Base-by-base conservation (phyloP, 2,329 filamentous ascomycete genomes). In the Zarea fungicola region DNA sequence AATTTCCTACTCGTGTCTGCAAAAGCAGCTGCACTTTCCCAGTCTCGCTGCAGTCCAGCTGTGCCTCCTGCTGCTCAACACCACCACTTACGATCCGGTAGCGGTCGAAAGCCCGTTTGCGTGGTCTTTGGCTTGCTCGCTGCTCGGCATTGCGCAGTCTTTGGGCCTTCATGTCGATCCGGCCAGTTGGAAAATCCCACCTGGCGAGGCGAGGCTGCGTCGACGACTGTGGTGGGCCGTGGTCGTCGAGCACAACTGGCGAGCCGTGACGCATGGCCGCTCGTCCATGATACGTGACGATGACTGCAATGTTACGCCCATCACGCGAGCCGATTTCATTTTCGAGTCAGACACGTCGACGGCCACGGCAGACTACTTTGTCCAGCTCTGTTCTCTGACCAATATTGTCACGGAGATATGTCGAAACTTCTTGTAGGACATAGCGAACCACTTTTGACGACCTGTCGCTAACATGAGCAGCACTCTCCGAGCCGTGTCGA, bases 1-100 rank as follows among this genome's bases (percentile, higher is more conserved):
- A 25, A 53, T 58, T 29, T 45, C 55, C 0, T 54, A 55, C 19
- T 52, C 48, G 6, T 54, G 50, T n/a, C 36, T 57, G 7, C 55
- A 57, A 26, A 54, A 48, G 22, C 52, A 55, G 26, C 18, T 56
- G n/a, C 55, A 56, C 10, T 56, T 57, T 16, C 55, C 55, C 1
- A 36, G 40, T 2, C 42, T 55, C 1, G 51, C 51, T 2, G 54
- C 53, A 1, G 47, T 57, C 6, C 55, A 57, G 26, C 52, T 49
- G 2, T 54, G 39, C 23, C 35, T 55, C 5, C 37, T 56, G 6
- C 48, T 56, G 5, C 47, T 55, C 5, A 56, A 56, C 21, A 45
- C 51, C 10, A 37, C 35, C 14, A 42, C 47, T 1, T 56, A 55
- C 31, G 54, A 56, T 23, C 50, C 50, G 4, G 54, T 54, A 2